Percentiles rank a stretch among this genome's conserved stretches.
Conservation (phyloP, 2,329 filamentous ascomycete genomes). For the Lasiodiplodia hormozganensis region DNA sequence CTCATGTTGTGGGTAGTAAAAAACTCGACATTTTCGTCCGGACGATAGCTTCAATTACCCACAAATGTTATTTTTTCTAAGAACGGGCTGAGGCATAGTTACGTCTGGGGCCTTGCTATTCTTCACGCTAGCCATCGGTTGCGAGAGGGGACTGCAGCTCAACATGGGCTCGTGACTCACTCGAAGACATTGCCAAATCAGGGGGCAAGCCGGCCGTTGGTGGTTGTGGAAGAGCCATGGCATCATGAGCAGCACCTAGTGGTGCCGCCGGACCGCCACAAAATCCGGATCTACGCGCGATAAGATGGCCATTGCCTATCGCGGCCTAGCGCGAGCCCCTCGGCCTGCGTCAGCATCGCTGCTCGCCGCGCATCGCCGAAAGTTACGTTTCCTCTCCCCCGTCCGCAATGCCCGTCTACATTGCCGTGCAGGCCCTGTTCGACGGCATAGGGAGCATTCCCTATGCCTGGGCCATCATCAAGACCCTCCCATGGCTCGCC, state of each 20-base stretch:
- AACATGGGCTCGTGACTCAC: not conserved
- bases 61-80: too few species aligned
- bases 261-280: not conserved
- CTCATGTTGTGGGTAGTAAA: too few species aligned
- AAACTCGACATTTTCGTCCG: too few species aligned
- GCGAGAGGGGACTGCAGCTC: too few species aligned
- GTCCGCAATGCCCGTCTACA: slow-evolving; percentile 65
- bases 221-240: too few species aligned
- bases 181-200: not conserved
- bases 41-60: too few species aligned
- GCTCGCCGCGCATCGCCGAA: slow-evolving; percentile 10
- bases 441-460: slow-evolving; percentile 64
- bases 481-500: slow-evolving; percentile 59
- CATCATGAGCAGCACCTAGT: not conserved
- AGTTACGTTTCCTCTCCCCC: slow-evolving; percentile 19
- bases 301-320: not conserved
- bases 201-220: not conserved
- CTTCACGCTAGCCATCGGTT: too few species aligned
- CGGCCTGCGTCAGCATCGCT: slow-evolving; percentile 20
- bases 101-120: too few species aligned
- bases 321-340: slow-evolving; percentile 5
- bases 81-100: too few species aligned
- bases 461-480: slow-evolving; percentile 60
- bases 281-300: slow-evolving; percentile 8
- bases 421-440: slow-evolving; percentile 60